Evolutionary conservation across 2,329 filamentous ascomycete species (phyloP).

Genomic region (Chalaropsis thielavioides): DNA sequence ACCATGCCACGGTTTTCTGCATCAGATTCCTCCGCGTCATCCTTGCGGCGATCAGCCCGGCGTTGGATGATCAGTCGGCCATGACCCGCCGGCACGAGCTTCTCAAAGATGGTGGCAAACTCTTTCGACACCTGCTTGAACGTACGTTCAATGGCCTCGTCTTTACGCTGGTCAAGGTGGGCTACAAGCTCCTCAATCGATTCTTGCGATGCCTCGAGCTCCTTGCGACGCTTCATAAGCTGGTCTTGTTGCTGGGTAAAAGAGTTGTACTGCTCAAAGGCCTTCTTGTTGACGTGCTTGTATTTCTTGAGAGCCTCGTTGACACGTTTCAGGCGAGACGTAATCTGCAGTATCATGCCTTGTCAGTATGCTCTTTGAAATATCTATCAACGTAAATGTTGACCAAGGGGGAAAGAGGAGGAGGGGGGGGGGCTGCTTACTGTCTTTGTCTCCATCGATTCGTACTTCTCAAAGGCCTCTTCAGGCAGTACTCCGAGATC

Average conservation of each 20-base stretch:
- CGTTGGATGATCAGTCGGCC: slow-evolving; percentile 87
- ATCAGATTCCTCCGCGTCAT: slow-evolving; percentile 47
- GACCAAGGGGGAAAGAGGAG: not conserved
- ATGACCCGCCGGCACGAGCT: slow-evolving; percentile 84
- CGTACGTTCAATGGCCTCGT: slow-evolving; percentile 93
- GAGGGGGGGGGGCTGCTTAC: slow-evolving; percentile 32
- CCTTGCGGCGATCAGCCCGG: slow-evolving; percentile 57
- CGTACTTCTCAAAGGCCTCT: slow-evolving; percentile 84
- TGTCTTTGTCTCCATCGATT: slow-evolving; percentile 62
- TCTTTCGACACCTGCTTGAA: slow-evolving; percentile 96
- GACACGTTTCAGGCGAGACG: slow-evolving; percentile 68
- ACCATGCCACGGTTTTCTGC: slow-evolving; percentile 58
- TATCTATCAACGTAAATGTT: not conserved
- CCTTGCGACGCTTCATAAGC: slow-evolving; percentile 67
- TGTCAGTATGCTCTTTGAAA: not conserved
- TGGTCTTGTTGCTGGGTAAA: slow-evolving; percentile 87
- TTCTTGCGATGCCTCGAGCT: slow-evolving; percentile 71
- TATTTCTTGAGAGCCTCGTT: slow-evolving; percentile 92
- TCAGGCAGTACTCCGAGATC: slow-evolving; percentile 87
- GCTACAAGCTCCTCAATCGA: slow-evolving; percentile 88
- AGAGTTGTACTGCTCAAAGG: slow-evolving; percentile 96
- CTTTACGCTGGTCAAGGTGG: slow-evolving; percentile 86
- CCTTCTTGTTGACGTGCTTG: slow-evolving; percentile 97
- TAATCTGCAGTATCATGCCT: slow-evolving; percentile 31
- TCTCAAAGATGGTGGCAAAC: slow-evolving; percentile 85